Percentiles rank a stretch among this genome's conserved stretches.
These are phyloP conservation scores for Clavispora vitiphila DNA, from an alignment of 805 yeast genomes.

Conservation along the genomic window DNA sequence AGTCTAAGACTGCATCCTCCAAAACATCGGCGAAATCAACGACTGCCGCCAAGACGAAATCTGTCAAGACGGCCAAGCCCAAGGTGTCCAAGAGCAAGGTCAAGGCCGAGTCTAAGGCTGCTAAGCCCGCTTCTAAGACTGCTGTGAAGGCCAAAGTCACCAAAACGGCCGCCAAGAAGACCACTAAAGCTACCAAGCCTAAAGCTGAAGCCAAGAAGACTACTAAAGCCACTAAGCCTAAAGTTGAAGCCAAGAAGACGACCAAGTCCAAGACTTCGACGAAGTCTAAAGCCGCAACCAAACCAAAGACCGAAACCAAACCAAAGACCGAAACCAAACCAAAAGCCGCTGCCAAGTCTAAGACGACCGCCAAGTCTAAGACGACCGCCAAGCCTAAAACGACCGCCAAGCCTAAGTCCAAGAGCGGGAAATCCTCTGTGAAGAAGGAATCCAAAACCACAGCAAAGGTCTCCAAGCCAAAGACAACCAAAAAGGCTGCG, in stretches of 20 bases:
- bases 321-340: not conserved
- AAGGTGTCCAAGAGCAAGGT: constrained; percentile 7
- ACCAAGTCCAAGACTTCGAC: constrained; percentile 3
- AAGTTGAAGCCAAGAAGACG: constrained; percentile 12
- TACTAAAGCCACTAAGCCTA: constrained; percentile 9
- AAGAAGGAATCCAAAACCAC: not conserved
- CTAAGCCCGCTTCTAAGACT: not conserved
- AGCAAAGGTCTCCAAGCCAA: constrained; percentile 1
- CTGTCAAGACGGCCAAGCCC: constrained; percentile 1
- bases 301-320: not conserved
- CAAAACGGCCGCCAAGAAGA: not conserved
- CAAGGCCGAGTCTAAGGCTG: not conserved
- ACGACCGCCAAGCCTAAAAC: constrained; percentile 2
- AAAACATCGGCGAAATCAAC: not conserved
- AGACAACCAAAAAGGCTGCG: constrained; percentile 1
- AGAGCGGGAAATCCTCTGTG: not conserved
- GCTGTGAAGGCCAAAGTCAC: not conserved
- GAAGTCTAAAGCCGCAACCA: not conserved
- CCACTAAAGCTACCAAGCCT: constrained; percentile 6
- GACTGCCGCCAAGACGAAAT: not conserved
- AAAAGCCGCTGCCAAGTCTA: constrained; percentile 1
- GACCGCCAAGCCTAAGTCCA: not conserved
- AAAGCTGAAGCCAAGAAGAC: constrained; percentile 15
- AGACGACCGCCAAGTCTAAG: constrained; percentile 3
- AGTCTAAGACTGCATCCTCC: not conserved